A percentile compares a stretch with the other conserved stretches of the same genome.
These are phyloP conservation scores for Hymenoscyphus scutula DNA, from an alignment of 2,329 filamentous ascomycete species.

Conservation along the genomic window DNA sequence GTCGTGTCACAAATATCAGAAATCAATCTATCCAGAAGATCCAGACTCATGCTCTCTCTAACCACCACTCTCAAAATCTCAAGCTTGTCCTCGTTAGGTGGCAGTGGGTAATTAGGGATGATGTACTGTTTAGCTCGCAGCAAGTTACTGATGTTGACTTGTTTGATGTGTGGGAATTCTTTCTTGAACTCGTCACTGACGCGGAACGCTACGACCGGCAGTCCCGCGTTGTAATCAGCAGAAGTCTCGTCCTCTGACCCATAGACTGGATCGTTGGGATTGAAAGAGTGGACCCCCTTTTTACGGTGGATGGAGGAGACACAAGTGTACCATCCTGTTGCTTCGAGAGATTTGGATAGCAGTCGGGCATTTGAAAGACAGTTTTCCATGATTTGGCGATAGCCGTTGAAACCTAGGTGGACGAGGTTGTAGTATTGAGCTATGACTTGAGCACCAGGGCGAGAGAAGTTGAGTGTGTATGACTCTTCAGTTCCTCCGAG, in stretches of 20 bases:
- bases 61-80: constrained; percentile 69
- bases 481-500: constrained; percentile 69
- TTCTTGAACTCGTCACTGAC: constrained; percentile 60
- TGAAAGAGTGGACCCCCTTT: constrained; percentile 44
- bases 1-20: constrained; percentile 60
- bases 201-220: constrained; percentile 67
- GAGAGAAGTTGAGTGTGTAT: constrained; percentile 71
- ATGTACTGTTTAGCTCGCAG: constrained; percentile 68
- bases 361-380: constrained; percentile 62
- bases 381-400: constrained; percentile 64
- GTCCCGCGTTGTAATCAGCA: constrained; percentile 60
- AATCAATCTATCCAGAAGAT: constrained; percentile 62
- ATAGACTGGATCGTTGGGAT: constrained; percentile 35
- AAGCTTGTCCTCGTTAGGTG: constrained; percentile 57
- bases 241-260: constrained; percentile 49
- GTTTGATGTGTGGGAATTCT: constrained; percentile 61
- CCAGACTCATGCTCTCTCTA: constrained; percentile 65
- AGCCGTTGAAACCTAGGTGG: constrained; percentile 66
- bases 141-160: constrained; percentile 60
- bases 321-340: constrained; percentile 64
- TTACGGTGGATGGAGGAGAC: constrained; percentile 64
- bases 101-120: constrained; percentile 67
- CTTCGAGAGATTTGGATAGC: constrained; percentile 61
- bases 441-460: constrained; percentile 67
- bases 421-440: constrained; percentile 73